A percentile compares a stretch with the other conserved stretches of the same genome.
phyloP scores from a whole-genome alignment of 495 filamentous ascomycete genomes.

The Trichoderma orchidacearum region DNA sequence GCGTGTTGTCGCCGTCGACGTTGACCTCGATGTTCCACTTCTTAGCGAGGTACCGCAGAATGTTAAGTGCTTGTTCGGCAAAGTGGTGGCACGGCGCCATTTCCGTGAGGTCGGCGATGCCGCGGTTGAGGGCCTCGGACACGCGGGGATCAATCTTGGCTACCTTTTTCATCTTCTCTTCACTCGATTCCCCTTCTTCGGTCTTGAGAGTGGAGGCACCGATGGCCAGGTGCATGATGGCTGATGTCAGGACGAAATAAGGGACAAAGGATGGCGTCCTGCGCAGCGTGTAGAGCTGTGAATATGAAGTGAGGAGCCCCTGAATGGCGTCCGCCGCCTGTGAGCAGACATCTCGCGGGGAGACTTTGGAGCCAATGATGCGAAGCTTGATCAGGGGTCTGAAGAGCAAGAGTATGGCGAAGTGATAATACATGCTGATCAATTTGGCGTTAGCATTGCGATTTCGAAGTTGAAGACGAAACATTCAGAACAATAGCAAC shows the following conservation, averaged over 20 bases:
- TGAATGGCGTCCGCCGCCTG: slow-evolving; percentile 49
- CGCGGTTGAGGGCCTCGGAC: slow-evolving; percentile 23
- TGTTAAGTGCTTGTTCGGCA: slow-evolving; percentile 42
- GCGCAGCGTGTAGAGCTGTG: slow-evolving; percentile 43
- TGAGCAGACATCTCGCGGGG: slow-evolving; percentile 47
- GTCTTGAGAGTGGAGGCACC: slow-evolving; percentile 13
- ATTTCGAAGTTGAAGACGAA: not conserved
- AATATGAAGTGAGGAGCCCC: slow-evolving; percentile 40
- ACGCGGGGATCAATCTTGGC: slow-evolving; percentile 16
- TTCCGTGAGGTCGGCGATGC: slow-evolving; percentile 38
- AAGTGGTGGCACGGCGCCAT: slow-evolving; percentile 47
- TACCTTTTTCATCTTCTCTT: slow-evolving; percentile 5
- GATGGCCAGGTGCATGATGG: slow-evolving; percentile 44
- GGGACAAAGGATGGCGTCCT: slow-evolving; percentile 44
- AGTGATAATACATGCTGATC: slow-evolving; percentile 51
- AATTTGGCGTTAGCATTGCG: not conserved
- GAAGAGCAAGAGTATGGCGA: slow-evolving; percentile 48
- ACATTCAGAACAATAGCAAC: slow-evolving; percentile 3
- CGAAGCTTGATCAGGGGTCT: slow-evolving; percentile 50
- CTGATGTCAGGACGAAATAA: slow-evolving; percentile 43
- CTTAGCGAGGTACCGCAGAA: slow-evolving; percentile 36
- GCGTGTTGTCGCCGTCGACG: slow-evolving; percentile 10
- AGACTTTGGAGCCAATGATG: slow-evolving; percentile 40
- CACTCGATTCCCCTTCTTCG: slow-evolving; percentile 8
- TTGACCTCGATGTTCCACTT: slow-evolving; percentile 43